Conservation (phyloP, 345 rosid species). For the Kandelia obovata region DNA sequence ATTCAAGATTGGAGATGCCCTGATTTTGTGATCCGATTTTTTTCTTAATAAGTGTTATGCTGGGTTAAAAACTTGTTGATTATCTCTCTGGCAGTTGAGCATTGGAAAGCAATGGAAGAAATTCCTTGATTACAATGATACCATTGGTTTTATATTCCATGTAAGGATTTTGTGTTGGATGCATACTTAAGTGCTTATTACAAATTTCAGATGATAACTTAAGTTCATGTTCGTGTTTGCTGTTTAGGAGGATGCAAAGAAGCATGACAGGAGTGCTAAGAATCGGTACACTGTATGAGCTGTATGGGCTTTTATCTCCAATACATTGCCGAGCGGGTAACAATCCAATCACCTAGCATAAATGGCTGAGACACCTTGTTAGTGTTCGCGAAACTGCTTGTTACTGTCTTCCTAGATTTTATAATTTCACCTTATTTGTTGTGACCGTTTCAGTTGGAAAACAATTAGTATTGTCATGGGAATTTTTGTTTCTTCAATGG, state of each 20-base stretch:
- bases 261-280: slow-evolving; percentile 52
- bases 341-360: not conserved
- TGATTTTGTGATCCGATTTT: too few species aligned
- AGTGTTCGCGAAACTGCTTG: not conserved
- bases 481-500: not conserved
- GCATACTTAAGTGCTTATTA: not conserved
- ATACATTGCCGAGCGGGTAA: not conserved
- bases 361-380: not conserved
- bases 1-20: not conserved
- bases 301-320: slow-evolving; percentile 13
- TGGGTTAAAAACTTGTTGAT: too few species aligned
- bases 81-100: slow-evolving; percentile 48
- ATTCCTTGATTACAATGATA: slow-evolving; percentile 61
- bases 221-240: not conserved
- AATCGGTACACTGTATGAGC: slow-evolving; percentile 53
- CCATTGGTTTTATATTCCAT: slow-evolving; percentile 80
- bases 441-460: not conserved
- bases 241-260: slow-evolving; percentile 77
- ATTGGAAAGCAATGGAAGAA: slow-evolving; percentile 95
- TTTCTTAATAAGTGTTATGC: too few species aligned
- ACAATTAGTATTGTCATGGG: not conserved
- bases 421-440: not conserved
- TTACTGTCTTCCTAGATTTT: not conserved
- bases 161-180: slow-evolving; percentile 35
- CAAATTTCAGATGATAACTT: not conserved